phyloP scores from a whole-genome alignment of 371 early-diverging fungal species.

The Gilbertella persicaria region DNA sequence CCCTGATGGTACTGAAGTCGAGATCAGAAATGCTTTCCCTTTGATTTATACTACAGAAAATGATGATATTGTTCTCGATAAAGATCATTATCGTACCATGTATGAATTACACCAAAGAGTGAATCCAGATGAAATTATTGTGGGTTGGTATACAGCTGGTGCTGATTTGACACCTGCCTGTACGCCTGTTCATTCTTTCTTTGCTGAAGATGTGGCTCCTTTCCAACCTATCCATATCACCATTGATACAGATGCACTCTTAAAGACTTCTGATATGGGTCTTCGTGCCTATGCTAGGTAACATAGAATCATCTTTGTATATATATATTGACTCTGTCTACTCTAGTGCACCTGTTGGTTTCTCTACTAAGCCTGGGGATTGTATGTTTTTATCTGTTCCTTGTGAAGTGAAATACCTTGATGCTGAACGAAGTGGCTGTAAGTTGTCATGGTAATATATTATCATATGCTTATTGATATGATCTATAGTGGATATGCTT shows the following conservation, averaged over 20 bases:
- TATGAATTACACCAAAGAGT: constrained; percentile 85
- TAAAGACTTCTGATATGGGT: constrained; percentile 69
- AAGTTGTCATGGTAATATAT: constrained; percentile 35
- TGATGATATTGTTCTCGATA: constrained; percentile 75
- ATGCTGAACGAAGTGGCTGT: constrained; percentile 87
- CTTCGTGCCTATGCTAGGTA: constrained; percentile 77
- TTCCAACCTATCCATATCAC: constrained; percentile 85
- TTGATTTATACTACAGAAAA: constrained; percentile 75
- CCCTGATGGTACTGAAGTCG: constrained; percentile 84
- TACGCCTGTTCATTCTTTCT: constrained; percentile 86
- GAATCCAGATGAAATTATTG: constrained; percentile 86
- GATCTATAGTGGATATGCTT: constrained; percentile 77
- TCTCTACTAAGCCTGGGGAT: constrained; percentile 67
- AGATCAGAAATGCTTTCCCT: constrained; percentile 88
- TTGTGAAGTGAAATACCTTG: constrained; percentile 85
- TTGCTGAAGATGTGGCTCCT: constrained; percentile 79
- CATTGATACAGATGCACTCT: constrained; percentile 78
- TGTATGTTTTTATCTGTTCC: constrained; percentile 87
- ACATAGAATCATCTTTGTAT: constrained; percentile 1
- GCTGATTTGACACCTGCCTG: constrained; percentile 71
- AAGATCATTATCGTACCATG: constrained; percentile 88
- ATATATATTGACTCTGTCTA: not conserved
- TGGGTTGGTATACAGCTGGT: constrained; percentile 93
- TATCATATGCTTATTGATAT: constrained; percentile 2
- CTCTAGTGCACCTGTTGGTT: constrained; percentile 71